Percentiles rank a stretch among this genome's conserved stretches.
phyloP scores from a whole-genome alignment of 2,329 filamentous ascomycete genomes.

The Diaporthe sp. region DNA sequence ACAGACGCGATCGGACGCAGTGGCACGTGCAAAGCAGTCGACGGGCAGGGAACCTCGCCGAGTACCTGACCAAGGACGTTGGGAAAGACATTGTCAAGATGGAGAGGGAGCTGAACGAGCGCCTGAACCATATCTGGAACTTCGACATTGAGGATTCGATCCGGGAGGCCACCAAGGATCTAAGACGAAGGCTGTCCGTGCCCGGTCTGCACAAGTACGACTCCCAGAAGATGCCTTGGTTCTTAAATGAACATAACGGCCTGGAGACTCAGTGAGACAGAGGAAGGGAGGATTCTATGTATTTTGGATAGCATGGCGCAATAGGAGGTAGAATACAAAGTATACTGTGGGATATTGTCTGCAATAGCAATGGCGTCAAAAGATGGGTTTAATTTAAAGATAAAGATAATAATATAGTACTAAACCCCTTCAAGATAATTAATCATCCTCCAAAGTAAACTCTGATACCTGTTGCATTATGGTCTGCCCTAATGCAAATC shows the following conservation, averaged over 20 bases:
- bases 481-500: neutral
- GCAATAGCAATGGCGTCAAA: neutral
- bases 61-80: constrained; percentile 57
- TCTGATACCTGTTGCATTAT: neutral
- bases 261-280: constrained; percentile 26
- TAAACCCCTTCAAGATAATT: no score
- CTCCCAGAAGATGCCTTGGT: constrained; percentile 40
- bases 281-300: no score
- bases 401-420: neutral
- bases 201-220: constrained; percentile 32
- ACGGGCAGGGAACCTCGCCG: constrained; percentile 59
- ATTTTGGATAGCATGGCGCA: neutral
- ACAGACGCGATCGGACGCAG: constrained; percentile 63
- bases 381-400: neutral
- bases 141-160: constrained; percentile 34
- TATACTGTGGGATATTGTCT: neutral
- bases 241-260: constrained; percentile 33
- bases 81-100: constrained; percentile 53
- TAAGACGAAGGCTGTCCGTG: constrained; percentile 32
- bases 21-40: constrained; percentile 64
- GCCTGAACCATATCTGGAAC: constrained; percentile 37
- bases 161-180: constrained; percentile 37
- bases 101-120: constrained; percentile 44
- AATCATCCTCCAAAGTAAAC: neutral
- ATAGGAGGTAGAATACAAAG: neutral